A percentile compares a stretch with the other conserved stretches of the same genome.
These are phyloP conservation scores for Arachis stenosperma DNA, from an alignment of 306 rosid genomes.

Conservation along the genomic window DNA sequence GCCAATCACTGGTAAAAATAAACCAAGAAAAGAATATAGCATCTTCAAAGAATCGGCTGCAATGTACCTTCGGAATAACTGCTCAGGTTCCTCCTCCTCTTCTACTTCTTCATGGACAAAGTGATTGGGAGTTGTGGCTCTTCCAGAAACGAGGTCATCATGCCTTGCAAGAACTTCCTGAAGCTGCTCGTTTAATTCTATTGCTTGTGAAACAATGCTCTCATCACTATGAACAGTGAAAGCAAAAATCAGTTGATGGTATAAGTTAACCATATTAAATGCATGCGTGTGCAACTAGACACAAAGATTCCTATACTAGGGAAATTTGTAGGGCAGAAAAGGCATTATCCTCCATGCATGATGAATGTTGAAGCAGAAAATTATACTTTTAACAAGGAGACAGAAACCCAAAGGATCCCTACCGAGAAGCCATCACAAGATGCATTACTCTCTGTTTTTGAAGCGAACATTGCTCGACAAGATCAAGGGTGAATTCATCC, in stretches of 20 bases:
- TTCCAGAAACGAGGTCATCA: constrained; percentile 67
- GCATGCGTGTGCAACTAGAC: constrained; percentile 13
- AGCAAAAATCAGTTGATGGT: constrained; percentile 14
- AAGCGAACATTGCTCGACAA: constrained; percentile 90
- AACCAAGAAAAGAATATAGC: background rate
- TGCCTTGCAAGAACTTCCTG: constrained; percentile 81
- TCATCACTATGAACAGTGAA: constrained; percentile 53
- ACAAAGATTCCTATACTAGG: background rate
- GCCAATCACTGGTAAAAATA: too few relatives aligned
- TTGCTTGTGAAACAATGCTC: constrained; percentile 72
- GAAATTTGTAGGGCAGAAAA: constrained; percentile 19
- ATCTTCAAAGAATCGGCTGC: constrained; percentile 1
- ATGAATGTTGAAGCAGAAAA: background rate
- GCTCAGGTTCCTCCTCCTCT: constrained; percentile 79
- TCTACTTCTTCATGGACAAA: constrained; percentile 51
- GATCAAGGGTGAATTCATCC: constrained; percentile 95
- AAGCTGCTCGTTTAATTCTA: constrained; percentile 80
- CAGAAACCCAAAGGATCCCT: constrained; percentile 45
- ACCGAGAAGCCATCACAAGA: constrained; percentile 88
- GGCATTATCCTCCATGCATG: constrained; percentile 5
- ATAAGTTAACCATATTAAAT: constrained; percentile 13
- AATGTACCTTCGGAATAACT: constrained; percentile 74
- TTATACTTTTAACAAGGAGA: constrained; percentile 15
- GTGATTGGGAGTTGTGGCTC: constrained; percentile 49
- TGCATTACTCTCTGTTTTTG: constrained; percentile 95